These are phyloP conservation scores for Phalaenopsis equestris DNA, from an alignment of 106 monocot genomes.

Conservation along the genomic window DNA sequence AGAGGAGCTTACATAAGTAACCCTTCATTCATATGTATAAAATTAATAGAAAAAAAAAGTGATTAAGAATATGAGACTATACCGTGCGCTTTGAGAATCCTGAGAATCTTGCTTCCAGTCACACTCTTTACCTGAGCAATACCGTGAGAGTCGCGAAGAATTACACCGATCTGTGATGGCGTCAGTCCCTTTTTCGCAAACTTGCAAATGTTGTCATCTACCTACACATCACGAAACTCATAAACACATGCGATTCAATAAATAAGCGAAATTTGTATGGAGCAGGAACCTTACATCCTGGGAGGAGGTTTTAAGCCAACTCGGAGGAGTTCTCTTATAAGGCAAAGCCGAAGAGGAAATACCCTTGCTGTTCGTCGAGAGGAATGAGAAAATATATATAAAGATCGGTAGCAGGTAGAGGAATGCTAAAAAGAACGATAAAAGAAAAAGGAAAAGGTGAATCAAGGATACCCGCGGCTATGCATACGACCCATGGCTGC, in stretches of 20 bases:
- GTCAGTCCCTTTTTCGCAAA: slow-evolving; percentile 82
- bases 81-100: slow-evolving; percentile 78
- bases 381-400: background rate
- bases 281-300: slow-evolving; percentile 34
- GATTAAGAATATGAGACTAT: background rate
- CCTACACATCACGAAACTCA: slow-evolving; percentile 16
- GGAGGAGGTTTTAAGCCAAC: slow-evolving; percentile 62
- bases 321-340: slow-evolving; percentile 71
- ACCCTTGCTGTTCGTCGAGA: slow-evolving; percentile 35
- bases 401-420: background rate
- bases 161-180: slow-evolving; percentile 77
- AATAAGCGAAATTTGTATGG: background rate
- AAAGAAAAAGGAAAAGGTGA: background rate
- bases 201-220: slow-evolving; percentile 71
- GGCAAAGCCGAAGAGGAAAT: slow-evolving; percentile 68
- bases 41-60: background rate
- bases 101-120: slow-evolving; percentile 75
- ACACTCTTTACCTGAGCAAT: slow-evolving; percentile 85
- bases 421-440: background rate
- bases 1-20: background rate
- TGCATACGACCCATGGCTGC: slow-evolving; percentile 56
- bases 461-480: slow-evolving; percentile 31
- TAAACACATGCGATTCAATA: background rate
- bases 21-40: background rate
- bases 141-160: slow-evolving; percentile 77